Evolutionary conservation across 139 green algal genomes (phyloP).

Genomic region (Picochlorum sp.): DNA sequence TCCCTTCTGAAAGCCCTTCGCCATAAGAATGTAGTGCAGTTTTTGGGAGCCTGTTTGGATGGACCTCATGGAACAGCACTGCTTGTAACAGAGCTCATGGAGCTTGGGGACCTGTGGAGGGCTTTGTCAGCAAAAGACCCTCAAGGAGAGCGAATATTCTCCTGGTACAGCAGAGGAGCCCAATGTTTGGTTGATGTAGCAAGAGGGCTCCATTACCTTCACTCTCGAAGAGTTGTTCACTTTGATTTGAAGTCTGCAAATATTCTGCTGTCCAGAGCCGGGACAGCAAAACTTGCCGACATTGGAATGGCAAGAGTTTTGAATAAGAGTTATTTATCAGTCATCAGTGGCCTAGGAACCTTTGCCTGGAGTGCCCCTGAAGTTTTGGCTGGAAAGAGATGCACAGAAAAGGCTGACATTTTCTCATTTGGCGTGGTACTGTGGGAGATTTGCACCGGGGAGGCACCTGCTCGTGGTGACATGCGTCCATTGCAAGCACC

Average conservation of each 20-base stretch:
- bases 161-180: constrained; percentile 22
- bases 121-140: constrained; percentile 21
- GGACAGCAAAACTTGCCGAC: constrained; percentile 30
- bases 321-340: constrained; percentile 27
- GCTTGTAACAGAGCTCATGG: constrained; percentile 39
- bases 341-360: constrained; percentile 20
- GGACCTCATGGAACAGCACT: constrained; percentile 14
- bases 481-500: constrained; percentile 24
- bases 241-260: constrained; percentile 40
- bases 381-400: constrained; percentile 25
- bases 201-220: constrained; percentile 29
- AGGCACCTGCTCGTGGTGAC: constrained; percentile 25
- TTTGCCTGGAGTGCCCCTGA: constrained; percentile 36
- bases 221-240: constrained; percentile 29
- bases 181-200: constrained; percentile 29
- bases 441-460: constrained; percentile 38
- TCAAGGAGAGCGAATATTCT: constrained; percentile 18
- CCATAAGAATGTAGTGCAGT: constrained; percentile 31
- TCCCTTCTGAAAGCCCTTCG: constrained; percentile 27
- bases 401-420: constrained; percentile 32
- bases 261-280: constrained; percentile 28
- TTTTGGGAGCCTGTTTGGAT: constrained; percentile 28
- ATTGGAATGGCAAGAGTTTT: constrained; percentile 36
- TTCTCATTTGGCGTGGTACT: constrained; percentile 33
- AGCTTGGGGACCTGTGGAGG: constrained; percentile 34